Base-by-base conservation (phyloP, 139 green algal species). In the Coccomyxa sp. region DNA sequence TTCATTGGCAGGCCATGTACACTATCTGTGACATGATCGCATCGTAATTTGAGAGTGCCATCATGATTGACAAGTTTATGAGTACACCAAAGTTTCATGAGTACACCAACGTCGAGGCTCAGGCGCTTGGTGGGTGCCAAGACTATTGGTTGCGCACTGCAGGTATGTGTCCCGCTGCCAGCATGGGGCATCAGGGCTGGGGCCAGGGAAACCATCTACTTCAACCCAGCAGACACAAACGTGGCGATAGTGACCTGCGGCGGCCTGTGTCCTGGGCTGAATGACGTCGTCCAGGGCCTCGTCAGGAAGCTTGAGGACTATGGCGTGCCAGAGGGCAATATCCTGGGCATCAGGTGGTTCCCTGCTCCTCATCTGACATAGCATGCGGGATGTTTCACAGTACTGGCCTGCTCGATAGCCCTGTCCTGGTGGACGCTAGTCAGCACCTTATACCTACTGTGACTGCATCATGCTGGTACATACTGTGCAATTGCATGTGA, bases 181-280 rank as follows among this genome's bases (percentile, higher is more conserved):
- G 83, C 91, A 8, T 98, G 91, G 91, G 90, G 88, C 33, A 84
- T 95, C 16, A 83, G 95, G 0, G 93, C 94, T 18, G 92, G 95
- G 0, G 91, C 95, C 3, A 77, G 95, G 0, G 85, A 95, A 54
- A 90, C 79, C 16, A 95, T 98, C 80, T 99, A 93, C 82, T 92
- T 95, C 73, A 90, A 97, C 50, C 93, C 95, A 10, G 29, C 72
- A 0, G 84, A 95, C 58, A 89, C 94, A 18, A 79, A 87, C 41
- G 82, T 79, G 4, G 87, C 86, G 29, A 86, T 99, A 64, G 96
- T 99, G 41, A 99, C 96, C 0, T 99, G 96, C 82, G 96, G 96
- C 12, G 96, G 95, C 0, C 86, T 99, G 78, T 99, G 96, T 84
- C 96, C 96, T 1, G 96, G 96, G 8, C 90, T 99, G 35, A 99